These are phyloP conservation scores for Thamnidium elegans DNA, from an alignment of 192 early-diverging fungal species.

Conservation along the genomic window DNA sequence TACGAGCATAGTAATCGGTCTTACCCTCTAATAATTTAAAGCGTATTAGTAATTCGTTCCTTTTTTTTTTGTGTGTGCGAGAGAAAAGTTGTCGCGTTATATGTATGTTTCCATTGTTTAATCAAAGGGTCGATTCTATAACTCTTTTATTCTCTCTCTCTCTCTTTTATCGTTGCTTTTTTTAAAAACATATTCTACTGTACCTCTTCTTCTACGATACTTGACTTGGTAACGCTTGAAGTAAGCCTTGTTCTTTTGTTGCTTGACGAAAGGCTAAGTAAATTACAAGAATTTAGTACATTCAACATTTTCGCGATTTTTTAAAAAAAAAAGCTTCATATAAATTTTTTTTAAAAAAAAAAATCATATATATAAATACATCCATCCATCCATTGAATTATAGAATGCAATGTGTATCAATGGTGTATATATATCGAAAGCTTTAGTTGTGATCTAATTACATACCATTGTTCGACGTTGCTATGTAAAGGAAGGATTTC, in stretches of 20 bases:
- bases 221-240: conserved; percentile 99
- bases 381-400: conserved; percentile 22
- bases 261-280: conserved; percentile 37
- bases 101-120: too few species aligned
- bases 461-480: conserved; percentile 23
- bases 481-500: conserved; percentile 18
- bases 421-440: not conserved
- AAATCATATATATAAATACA: conserved; percentile 6
- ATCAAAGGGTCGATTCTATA: too few species aligned
- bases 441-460: not conserved
- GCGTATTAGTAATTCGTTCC: not conserved
- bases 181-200: conserved; percentile 24
- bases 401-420: not conserved
- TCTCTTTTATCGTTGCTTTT: too few species aligned
- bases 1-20: conserved; percentile 99
- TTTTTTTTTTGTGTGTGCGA: not conserved
- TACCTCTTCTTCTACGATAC: conserved; percentile 98
- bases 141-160: too few species aligned
- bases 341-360: not conserved
- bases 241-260: conserved; percentile 70
- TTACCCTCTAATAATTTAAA: conserved; percentile 80
- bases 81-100: conserved; percentile 8
- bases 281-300: conserved; percentile 12
- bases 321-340: not conserved
- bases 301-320: conserved; percentile 10